Base-by-base conservation (phyloP, 176 grass and related monocot genomes). In the Secale cereale region DNA sequence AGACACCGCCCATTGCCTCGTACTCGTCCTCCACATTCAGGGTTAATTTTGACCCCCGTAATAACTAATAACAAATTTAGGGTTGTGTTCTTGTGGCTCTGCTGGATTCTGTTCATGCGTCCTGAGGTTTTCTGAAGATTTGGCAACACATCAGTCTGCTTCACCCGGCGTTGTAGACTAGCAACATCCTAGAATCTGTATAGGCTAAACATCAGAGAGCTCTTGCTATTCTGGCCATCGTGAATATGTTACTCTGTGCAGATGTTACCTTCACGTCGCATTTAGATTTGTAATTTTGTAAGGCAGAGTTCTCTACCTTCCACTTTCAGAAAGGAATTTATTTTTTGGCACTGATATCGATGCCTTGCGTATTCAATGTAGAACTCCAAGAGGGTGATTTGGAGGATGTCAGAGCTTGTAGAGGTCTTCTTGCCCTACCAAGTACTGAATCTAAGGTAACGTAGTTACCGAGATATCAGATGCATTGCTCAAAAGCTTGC, bases 371-470 rank as follows among this genome's bases (percentile, higher is more conserved):
- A n/a, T n/a, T n/a, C 37, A 15, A 83, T 86, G 5, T 86, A 52
- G 48, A 52, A 23, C 46, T 85, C 4, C 9, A 39, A 23, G 92
- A 92, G 37, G 77, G 19, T 56, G 84, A 87, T 16, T 6, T 87
- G 65, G 71, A 89, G 45, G 78, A 72, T 41, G 84, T 82, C 61
- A 62, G 36, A 50, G 72, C 29, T 76, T 83, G 48, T 79, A 30
- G 86, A n/a, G 60, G 25, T 27, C 33, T 40, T 78, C 81, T 94
- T 78, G 43, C 60, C 39, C 77, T 60, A 4, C 89, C 79, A 85
- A 89, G 82, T 11, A 8, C 60, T 16, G 59, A 87, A 10, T 37
- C 90, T 6, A 93, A 90, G 82, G 91, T 93, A 79, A 52, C 19
- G 19, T 63, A 25, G 8, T 65, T 77, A 22, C 14, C 20, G 25